These are phyloP conservation scores for Trypanosoma lewisi DNA, from an alignment of 208 protist genomes.

Conservation along the genomic window DNA sequence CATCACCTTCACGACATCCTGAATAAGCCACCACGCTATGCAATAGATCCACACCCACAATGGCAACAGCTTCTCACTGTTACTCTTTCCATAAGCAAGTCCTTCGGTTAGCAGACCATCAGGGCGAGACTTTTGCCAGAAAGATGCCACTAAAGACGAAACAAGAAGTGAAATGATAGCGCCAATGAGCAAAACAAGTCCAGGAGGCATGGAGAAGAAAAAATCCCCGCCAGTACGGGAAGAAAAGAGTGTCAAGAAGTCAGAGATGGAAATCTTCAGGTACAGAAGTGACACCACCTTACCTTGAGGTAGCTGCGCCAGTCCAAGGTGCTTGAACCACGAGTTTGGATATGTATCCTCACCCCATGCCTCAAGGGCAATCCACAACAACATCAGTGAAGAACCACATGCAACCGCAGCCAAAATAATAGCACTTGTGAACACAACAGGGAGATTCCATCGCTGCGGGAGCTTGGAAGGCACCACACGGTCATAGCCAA, in stretches of 20 bases:
- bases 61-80: conserved; percentile 30
- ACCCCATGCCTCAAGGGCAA: conserved; percentile 34
- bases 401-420: conserved; percentile 42
- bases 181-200: conserved; percentile 19
- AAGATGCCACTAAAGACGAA: conserved; percentile 27
- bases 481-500: conserved; percentile 40
- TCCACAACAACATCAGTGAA: conserved; percentile 54
- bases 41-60: conserved; percentile 46
- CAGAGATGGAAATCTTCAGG: conserved; percentile 55
- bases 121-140: conserved; percentile 29
- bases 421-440: conserved; percentile 30
- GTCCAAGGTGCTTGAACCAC: conserved; percentile 32
- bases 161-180: conserved; percentile 25
- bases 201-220: conserved; percentile 28
- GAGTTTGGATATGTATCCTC: no score
- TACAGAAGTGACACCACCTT: conserved; percentile 52
- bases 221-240: conserved; percentile 27
- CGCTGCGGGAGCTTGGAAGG: conserved; percentile 31
- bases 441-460: conserved; percentile 49
- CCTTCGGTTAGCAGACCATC: no score
- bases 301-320: conserved; percentile 32
- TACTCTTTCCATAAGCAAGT: no score
- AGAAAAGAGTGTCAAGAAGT: conserved; percentile 56
- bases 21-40: conserved; percentile 47
- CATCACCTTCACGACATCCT: conserved; percentile 36